These are phyloP conservation scores for Mycena venus DNA, from an alignment of 768 basidiomycete species.

Conservation along the genomic window DNA sequence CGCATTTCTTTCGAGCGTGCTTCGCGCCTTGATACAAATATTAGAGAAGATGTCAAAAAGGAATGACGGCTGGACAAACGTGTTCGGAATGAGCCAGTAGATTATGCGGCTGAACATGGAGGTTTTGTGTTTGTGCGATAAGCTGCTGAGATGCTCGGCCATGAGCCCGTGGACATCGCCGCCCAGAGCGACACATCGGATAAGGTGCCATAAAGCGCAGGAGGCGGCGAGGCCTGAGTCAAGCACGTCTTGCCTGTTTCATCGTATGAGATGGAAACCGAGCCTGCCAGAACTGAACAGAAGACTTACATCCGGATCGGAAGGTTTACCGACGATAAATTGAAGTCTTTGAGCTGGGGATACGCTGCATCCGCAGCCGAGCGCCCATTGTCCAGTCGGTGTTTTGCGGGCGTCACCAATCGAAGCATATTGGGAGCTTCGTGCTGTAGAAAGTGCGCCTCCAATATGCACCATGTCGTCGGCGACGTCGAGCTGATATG, in stretches of 20 bases:
- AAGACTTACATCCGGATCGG: background rate
- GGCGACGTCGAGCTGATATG: conserved; percentile 15
- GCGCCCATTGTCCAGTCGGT: conserved; percentile 13
- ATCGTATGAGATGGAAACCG: background rate
- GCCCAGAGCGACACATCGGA: conserved; percentile 24
- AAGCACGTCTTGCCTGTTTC: background rate
- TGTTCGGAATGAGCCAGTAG: conserved; percentile 22
- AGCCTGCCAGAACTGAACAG: background rate
- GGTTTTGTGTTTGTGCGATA: conserved; percentile 7
- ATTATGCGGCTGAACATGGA: conserved; percentile 29
- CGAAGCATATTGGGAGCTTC: conserved; percentile 4
- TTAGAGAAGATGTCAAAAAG: background rate
- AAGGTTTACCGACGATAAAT: background rate
- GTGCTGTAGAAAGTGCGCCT: conserved; percentile 23
- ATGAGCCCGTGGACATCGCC: conserved; percentile 8
- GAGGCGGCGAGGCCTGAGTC: conserved; percentile 6
- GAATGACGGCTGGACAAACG: background rate
- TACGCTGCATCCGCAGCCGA: conserved; percentile 2
- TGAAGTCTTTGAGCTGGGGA: conserved; percentile 15
- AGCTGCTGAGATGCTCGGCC: background rate
- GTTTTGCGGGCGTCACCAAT: background rate
- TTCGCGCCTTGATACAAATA: background rate
- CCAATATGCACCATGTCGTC: background rate
- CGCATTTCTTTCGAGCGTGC: background rate
- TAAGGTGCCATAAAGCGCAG: conserved; percentile 19